phyloP scores from a whole-genome alignment of 2,329 filamentous ascomycete species.

The Dryadomyces quercus-mongolicae region DNA sequence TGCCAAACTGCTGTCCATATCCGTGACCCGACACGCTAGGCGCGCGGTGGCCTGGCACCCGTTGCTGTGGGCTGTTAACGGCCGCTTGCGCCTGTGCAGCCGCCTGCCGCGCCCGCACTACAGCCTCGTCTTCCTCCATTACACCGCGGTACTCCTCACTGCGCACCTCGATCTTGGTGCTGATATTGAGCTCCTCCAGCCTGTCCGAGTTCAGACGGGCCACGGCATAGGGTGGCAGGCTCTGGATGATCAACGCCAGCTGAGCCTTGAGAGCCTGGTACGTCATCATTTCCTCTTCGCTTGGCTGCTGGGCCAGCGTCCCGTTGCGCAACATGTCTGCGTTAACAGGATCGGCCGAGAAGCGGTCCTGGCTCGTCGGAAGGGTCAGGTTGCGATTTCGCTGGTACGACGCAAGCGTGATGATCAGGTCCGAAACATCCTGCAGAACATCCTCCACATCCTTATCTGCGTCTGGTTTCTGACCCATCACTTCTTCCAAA shows the following conservation, averaged over 20 bases:
- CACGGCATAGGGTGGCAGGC: slow-evolving; percentile 72
- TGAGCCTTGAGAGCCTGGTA: slow-evolving; percentile 69
- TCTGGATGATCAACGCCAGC: slow-evolving; percentile 59
- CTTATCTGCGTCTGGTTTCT: slow-evolving; percentile 41
- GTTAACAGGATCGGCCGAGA: slow-evolving; percentile 48
- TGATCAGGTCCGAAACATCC: slow-evolving; percentile 63
- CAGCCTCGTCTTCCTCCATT: slow-evolving; percentile 71
- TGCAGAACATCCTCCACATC: slow-evolving; percentile 58
- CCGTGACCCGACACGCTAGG: slow-evolving; percentile 29
- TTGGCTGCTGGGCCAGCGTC: slow-evolving; percentile 52
- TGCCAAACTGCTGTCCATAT: slow-evolving; percentile 33
- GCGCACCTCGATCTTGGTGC: slow-evolving; percentile 62
- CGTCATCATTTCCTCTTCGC: slow-evolving; percentile 41
- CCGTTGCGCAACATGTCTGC: slow-evolving; percentile 58
- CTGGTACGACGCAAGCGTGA: slow-evolving; percentile 67
- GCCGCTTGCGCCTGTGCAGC: slow-evolving; percentile 16
- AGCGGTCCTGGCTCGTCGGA: slow-evolving; percentile 49
- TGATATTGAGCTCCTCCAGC: slow-evolving; percentile 71
- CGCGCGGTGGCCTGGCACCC: slow-evolving; percentile 15
- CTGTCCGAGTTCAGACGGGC: slow-evolving; percentile 79
- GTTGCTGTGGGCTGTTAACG: slow-evolving; percentile 17
- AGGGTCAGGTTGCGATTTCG: slow-evolving; percentile 63
- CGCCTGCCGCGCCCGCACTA: slow-evolving; percentile 25
- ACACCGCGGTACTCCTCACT: slow-evolving; percentile 63
- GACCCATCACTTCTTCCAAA: slow-evolving; percentile 38